A percentile compares a stretch with the other conserved stretches of the same genome.
Evolutionary conservation across 2,329 filamentous ascomycete genomes (phyloP).

Genomic region (Fusarium foetens): DNA sequence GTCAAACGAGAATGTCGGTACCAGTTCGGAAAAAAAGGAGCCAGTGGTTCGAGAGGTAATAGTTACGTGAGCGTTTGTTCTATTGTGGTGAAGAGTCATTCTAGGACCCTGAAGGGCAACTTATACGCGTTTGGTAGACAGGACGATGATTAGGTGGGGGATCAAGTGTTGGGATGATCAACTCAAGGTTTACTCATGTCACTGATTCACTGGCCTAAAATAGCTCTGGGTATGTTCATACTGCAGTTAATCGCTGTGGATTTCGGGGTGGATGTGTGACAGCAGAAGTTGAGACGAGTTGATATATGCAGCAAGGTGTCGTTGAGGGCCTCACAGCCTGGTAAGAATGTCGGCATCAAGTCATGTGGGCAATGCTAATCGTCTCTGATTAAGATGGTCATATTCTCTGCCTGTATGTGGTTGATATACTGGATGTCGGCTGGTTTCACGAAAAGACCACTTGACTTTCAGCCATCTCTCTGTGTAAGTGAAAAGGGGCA

Average conservation of each 20-base stretch:
- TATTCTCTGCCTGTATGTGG: neutral
- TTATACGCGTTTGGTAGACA: neutral
- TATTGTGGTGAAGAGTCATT: neutral
- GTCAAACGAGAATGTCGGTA: neutral
- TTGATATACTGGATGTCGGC: neutral
- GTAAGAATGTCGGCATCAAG: neutral
- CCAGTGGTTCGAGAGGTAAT: neutral
- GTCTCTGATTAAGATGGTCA: neutral
- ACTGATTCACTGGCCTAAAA: neutral
- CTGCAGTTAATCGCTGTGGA: neutral
- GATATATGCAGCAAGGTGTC: slow-evolving; percentile 5
- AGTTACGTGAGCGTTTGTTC: neutral
- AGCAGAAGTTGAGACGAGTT: neutral
- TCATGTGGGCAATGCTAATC: neutral
- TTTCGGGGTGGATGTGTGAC: neutral
- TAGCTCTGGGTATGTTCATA: neutral
- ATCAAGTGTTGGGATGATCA: slow-evolving; percentile 6
- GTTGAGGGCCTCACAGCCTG: slow-evolving; percentile 5
- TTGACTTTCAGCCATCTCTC: neutral
- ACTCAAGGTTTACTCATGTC: neutral
- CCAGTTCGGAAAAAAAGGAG: neutral
- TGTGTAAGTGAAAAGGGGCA: neutral
- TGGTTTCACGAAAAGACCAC: neutral
- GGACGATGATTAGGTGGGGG: neutral
- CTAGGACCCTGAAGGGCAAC: neutral